Evolutionary conservation across 2,329 filamentous ascomycete genomes (phyloP).

Genomic region (Botrytis paeoniae): DNA sequence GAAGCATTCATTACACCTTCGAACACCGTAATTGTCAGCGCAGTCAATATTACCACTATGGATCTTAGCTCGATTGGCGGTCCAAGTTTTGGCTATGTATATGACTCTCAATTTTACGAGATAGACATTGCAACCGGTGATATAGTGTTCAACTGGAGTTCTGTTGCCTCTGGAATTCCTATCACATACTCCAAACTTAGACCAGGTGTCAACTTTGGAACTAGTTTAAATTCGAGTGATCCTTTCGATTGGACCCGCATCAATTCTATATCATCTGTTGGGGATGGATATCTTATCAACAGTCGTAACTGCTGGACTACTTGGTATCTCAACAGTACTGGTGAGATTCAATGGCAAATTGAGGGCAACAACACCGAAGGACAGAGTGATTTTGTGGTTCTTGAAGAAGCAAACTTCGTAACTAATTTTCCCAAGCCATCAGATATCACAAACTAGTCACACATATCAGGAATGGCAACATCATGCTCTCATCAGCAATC

Average conservation of each 20-base stretch:
- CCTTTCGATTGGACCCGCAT: constrained; percentile 37
- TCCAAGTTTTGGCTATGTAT: constrained; percentile 37
- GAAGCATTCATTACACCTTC: background rate
- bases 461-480: constrained; percentile 12
- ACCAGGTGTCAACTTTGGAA: background rate
- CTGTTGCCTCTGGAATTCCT: constrained; percentile 37
- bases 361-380: background rate
- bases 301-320: constrained; percentile 31
- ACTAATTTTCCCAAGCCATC: background rate
- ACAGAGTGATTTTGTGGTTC: background rate
- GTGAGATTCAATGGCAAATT: constrained; percentile 15
- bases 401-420: background rate
- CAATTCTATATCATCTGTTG: constrained; percentile 33
- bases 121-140: constrained; percentile 43
- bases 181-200: background rate
- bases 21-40: background rate
- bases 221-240: constrained; percentile 16
- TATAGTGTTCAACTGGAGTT: constrained; percentile 44
- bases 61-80: constrained; percentile 39
- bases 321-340: constrained; percentile 30
- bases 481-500: background rate
- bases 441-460: background rate
- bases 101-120: constrained; percentile 43
- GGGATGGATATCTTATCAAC: constrained; percentile 33
- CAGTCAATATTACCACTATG: background rate